Base-by-base conservation (phyloP, 23 red algal species). In the Gracilaria gracilis region DNA sequence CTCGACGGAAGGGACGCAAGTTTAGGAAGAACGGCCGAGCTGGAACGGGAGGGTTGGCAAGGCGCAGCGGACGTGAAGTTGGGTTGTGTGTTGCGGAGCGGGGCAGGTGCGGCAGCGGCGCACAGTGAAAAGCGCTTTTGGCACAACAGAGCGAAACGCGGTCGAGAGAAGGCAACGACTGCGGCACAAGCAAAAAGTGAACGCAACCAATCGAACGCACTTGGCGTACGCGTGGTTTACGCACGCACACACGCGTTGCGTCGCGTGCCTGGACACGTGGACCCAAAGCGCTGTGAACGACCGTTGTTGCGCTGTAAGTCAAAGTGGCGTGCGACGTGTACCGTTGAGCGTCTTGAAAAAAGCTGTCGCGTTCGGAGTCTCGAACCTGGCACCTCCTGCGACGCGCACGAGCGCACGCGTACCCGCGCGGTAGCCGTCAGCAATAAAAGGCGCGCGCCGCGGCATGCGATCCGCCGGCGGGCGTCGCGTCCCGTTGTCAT, bases 401-500 rank as follows among this genome's bases (percentile, higher is more conserved):
- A 40, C 40, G 23, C 72, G 27, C 42, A 2, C n/a, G n/a, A n/a
- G n/a, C n/a, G n/a, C n/a, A n/a, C n/a, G n/a, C n/a, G n/a, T n/a
- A n/a, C n/a, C n/a, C n/a, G n/a, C n/a, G n/a, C 4, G 13, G 12
- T 33, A 77, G 14, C 34, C 38, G 72, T 77, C 72, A 77, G 23
- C 72, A 49, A 31, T 77, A 77, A 39, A 77, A 28, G 50, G 31
- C 19, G 20, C 72, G 0, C 72, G 8, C 13, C 0, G 9, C 23
- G 21, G 40, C 0, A 23, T 1, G 21, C 0, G 14, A 5, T 59
- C 84, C 19, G 47, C 84, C 71, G 84, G 71, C 84, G 67, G 84
- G 47, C 66, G 84, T 88, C 59, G 84, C 84, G 84, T 47, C 48
- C 84, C 40, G 84, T 37, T 88, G 84, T 88, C 67, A 88, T 88